Evolutionary conservation across 192 early-diverging fungal species (phyloP).

Genomic region (Backusella morwellensis): DNA sequence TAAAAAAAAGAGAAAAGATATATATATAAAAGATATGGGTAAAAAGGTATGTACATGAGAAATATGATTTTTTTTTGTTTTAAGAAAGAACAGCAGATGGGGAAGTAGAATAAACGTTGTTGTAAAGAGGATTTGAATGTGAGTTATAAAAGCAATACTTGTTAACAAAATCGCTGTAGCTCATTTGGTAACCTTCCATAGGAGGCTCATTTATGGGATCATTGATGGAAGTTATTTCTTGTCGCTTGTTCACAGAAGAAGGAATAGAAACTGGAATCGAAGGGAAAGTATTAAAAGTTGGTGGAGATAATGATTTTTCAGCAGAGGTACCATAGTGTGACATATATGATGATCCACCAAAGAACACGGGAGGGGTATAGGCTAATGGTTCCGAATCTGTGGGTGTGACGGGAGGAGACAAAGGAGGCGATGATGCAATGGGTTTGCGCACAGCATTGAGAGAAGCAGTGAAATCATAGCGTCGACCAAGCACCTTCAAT

Average conservation of each 20-base stretch:
- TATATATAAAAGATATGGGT: background rate
- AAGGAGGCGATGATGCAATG: background rate
- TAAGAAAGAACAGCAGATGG: slow-evolving; percentile 11
- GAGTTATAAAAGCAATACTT: slow-evolving; percentile 55
- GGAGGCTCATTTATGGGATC: background rate
- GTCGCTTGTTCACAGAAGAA: background rate
- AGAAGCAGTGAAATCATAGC: slow-evolving; percentile 42
- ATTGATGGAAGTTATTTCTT: background rate
- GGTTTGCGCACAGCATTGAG: slow-evolving; percentile 31
- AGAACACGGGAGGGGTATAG: slow-evolving; percentile 10
- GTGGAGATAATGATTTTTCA: background rate
- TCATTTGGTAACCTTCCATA: slow-evolving; percentile 13
- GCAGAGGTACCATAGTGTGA: background rate
- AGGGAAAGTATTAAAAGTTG: background rate
- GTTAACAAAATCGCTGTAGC: slow-evolving; percentile 42
- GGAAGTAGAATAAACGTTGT: background rate
- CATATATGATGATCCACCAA: background rate
- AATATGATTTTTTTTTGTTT: background rate
- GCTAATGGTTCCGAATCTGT: background rate
- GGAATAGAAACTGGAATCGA: background rate
- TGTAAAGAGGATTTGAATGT: background rate
- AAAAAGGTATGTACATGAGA: background rate
- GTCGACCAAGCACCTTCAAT: slow-evolving; percentile 18
- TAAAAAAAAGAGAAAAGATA: background rate
- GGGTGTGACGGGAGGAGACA: background rate